Conservation (phyloP, 805 yeast species). For the Suhomyces sp. region DNA sequence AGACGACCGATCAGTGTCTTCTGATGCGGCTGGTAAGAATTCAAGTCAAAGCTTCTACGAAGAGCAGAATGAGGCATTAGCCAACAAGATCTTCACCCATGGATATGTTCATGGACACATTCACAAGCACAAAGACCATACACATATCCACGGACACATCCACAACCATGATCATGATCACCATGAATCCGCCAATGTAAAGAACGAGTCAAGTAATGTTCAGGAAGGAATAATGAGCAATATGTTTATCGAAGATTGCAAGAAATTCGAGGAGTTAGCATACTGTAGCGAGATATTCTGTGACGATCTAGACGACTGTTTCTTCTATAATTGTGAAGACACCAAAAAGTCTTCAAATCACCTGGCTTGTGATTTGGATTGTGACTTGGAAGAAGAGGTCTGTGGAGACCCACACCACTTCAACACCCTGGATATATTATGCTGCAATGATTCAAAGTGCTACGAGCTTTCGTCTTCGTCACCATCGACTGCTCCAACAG, state of each 20-base stretch:
- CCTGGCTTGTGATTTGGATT: neutral
- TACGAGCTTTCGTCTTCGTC: conserved; percentile 2
- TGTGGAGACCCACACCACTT: neutral
- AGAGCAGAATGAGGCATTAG: neutral
- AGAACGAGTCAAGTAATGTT: neutral
- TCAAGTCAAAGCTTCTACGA: neutral
- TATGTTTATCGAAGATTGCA: conserved; percentile 15
- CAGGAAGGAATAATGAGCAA: neutral
- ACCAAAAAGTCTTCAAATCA: neutral
- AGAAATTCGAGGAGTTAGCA: conserved; percentile 29
- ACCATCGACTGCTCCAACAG: neutral
- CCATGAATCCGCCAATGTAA: neutral
- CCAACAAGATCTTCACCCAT: conserved; percentile 27
- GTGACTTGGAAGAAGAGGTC: neutral
- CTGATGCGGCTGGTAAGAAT: neutral
- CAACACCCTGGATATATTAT: neutral
- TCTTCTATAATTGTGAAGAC: conserved; percentile 34
- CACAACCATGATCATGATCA: conserved; percentile 46
- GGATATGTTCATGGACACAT: conserved; percentile 69
- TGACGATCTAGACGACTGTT: conserved; percentile 44
- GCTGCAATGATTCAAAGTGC: conserved; percentile 3
- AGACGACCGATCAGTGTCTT: neutral
- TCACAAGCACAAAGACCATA: conserved; percentile 58
- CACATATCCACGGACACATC: conserved; percentile 67
- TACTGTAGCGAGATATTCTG: conserved; percentile 41